Base-by-base conservation (phyloP, 148 eudicot species). In the Rhododendron griersonianum region DNA sequence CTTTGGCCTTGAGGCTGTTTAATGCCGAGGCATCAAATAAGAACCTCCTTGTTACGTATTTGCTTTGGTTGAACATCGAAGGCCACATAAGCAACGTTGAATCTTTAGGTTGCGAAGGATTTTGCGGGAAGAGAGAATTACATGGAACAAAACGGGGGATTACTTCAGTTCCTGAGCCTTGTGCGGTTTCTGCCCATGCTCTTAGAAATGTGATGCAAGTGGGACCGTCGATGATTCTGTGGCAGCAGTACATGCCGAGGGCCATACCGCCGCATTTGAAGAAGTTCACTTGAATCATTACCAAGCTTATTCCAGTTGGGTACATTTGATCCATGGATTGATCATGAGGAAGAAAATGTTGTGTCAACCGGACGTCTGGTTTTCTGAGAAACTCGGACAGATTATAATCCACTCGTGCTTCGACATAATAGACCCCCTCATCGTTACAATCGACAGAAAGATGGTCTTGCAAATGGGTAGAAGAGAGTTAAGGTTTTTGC, bases 151-250 rank as follows among this genome's bases (percentile, higher is more conserved):
- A 35, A 35, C 37, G 37, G 37, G 37, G 37, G 37, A 1, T 5
- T 2, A 65, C 16, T 35, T 5, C 13, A 33, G 18, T 23, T 85
- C 28, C 30, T 9, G 57, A 59, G 7, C 47, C 45, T 51, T 19
- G 83, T 2, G 83, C 85, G 9, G 51, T 51, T 2, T 83, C 85
- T 2, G 37, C 37, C 37, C 37, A 35, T 2, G 37, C 37, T 35
- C 37, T 35, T 35, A 1, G 37, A 35, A 35, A 35, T 35, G 37
- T 35, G 37, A 35, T 35, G 37, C 37, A 35, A 35, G 37, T 35
- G 37, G 37, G 37, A 35, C 37, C 93, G 33, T 90, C 93, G 3
- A 86, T 55, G 6, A 86, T 71, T 82, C 85, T 89, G 51, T 91
- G 93, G 3, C 82, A 76, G 25, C 10, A 16, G 47, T 73, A 81